Evolutionary conservation across 2,329 filamentous ascomycete genomes (phyloP).

Genomic region (Aspergillus nomiae): DNA sequence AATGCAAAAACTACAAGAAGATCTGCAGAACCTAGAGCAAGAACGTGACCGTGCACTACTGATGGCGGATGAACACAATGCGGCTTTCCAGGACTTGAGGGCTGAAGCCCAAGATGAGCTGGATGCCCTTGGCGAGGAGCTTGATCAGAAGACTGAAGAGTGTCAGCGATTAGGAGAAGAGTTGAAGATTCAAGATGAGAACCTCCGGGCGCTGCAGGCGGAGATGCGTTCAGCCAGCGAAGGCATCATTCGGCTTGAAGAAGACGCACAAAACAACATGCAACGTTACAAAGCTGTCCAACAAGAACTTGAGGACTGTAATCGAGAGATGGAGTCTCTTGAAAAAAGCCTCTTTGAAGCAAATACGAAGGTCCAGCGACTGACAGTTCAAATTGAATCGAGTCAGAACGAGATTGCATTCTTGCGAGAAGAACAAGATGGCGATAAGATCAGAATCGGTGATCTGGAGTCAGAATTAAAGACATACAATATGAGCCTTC

Average conservation of each 20-base stretch:
- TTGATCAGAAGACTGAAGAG: constrained; percentile 72
- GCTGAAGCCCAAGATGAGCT: constrained; percentile 63
- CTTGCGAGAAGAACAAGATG: constrained; percentile 92
- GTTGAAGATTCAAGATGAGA: constrained; percentile 75
- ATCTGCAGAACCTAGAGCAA: constrained; percentile 45
- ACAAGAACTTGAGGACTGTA: constrained; percentile 77
- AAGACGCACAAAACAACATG: constrained; percentile 79
- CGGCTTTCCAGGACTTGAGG: constrained; percentile 53
- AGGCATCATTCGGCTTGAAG: constrained; percentile 80
- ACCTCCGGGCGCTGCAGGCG: constrained; percentile 85
- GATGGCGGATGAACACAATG: constrained; percentile 67
- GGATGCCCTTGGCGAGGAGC: constrained; percentile 61
- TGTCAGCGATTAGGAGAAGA: constrained; percentile 70
- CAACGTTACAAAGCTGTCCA: constrained; percentile 81
- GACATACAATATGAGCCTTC: constrained; percentile 74
- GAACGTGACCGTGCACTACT: constrained; percentile 86
- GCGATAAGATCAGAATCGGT: constrained; percentile 96
- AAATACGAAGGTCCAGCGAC: constrained; percentile 82
- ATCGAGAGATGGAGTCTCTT: constrained; percentile 81
- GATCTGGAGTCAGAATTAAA: constrained; percentile 84
- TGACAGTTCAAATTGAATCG: constrained; percentile 90
- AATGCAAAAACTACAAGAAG: constrained; percentile 64
- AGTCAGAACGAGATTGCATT: constrained; percentile 93
- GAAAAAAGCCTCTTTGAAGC: constrained; percentile 82
- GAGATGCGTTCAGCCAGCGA: constrained; percentile 94